Percentiles rank a stretch among this genome's conserved stretches.
Evolutionary conservation across 805 yeast genomes (phyloP).

Genomic region (Pichia nakasei): DNA sequence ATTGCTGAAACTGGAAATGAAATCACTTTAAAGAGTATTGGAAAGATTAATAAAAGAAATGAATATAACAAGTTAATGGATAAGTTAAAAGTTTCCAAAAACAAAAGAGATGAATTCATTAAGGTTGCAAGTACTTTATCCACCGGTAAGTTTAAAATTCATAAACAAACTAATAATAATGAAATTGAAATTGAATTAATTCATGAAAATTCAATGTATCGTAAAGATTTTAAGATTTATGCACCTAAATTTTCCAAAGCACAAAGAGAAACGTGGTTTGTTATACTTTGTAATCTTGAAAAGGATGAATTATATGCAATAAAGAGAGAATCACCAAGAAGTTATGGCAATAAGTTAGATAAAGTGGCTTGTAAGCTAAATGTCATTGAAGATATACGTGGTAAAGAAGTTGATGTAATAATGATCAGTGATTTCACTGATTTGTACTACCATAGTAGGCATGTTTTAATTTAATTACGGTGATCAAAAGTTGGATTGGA

Average conservation of each 20-base stretch:
- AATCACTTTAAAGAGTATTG: constrained; percentile 33
- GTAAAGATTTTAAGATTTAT: constrained; percentile 56
- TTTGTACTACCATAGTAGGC: constrained; percentile 24
- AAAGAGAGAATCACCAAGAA: constrained; percentile 66
- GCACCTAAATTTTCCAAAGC: constrained; percentile 80
- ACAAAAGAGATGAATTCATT: constrained; percentile 39
- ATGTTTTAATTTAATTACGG: neutral
- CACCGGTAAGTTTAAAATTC: constrained; percentile 37
- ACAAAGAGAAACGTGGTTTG: constrained; percentile 92
- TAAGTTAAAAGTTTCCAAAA: constrained; percentile 33
- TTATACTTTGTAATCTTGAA: constrained; percentile 44
- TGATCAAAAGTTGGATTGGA: no score
- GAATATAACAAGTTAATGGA: constrained; percentile 27
- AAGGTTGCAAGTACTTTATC: constrained; percentile 54
- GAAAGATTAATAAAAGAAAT: constrained; percentile 29
- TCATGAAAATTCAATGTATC: constrained; percentile 45
- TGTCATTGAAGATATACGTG: constrained; percentile 41
- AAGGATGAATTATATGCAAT: constrained; percentile 51
- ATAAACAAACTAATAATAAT: constrained; percentile 26
- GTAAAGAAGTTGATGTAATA: constrained; percentile 36
- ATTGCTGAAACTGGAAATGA: constrained; percentile 9
- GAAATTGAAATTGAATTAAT: constrained; percentile 38
- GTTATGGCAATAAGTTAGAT: constrained; percentile 24
- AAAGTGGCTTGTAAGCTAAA: constrained; percentile 36
- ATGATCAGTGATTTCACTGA: constrained; percentile 63